Conservation (phyloP, 2,329 filamentous ascomycete species). For the Didymella glomerata region DNA sequence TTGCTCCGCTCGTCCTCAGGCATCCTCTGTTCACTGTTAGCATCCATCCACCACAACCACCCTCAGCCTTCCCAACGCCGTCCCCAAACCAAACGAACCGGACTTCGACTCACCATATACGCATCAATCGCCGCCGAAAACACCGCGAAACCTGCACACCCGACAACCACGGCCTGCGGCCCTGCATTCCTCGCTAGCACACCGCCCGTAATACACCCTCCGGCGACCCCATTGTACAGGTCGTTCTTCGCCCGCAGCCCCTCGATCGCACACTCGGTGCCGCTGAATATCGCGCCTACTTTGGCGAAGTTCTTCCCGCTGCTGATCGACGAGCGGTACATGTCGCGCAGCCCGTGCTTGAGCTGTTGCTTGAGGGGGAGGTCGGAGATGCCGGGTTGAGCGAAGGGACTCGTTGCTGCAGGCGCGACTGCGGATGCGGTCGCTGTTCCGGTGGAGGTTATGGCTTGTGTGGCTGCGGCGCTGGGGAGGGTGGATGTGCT, state of each 20-base stretch:
- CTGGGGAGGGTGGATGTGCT: slow-evolving; percentile 52
- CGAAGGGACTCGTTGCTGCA: slow-evolving; percentile 50
- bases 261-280: slow-evolving; percentile 96
- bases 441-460: slow-evolving; percentile 29
- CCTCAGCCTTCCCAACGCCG: too few relatives aligned
- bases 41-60: not conserved
- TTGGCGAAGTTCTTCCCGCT: slow-evolving; percentile 94
- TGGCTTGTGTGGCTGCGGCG: slow-evolving; percentile 46
- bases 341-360: slow-evolving; percentile 87
- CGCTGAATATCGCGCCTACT: slow-evolving; percentile 88
- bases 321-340: slow-evolving; percentile 83
- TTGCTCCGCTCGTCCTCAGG: slow-evolving; percentile 53
- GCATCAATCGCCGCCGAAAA: slow-evolving; percentile 92
- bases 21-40: slow-evolving; percentile 41
- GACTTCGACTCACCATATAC: slow-evolving; percentile 74
- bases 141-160: slow-evolving; percentile 91
- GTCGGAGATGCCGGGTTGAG: slow-evolving; percentile 58
- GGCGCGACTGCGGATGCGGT: slow-evolving; percentile 51
- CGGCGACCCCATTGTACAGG: slow-evolving; percentile 82
- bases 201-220: slow-evolving; percentile 90
- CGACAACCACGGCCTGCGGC: slow-evolving; percentile 85
- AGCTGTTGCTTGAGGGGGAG: slow-evolving; percentile 88
- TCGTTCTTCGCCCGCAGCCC: slow-evolving; percentile 93
- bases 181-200: slow-evolving; percentile 86
- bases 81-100: too few relatives aligned